A percentile compares a stretch with the other conserved stretches of the same genome.
Conservation (phyloP, 768 basidiomycete genomes). For the Termitomyces sp. region DNA sequence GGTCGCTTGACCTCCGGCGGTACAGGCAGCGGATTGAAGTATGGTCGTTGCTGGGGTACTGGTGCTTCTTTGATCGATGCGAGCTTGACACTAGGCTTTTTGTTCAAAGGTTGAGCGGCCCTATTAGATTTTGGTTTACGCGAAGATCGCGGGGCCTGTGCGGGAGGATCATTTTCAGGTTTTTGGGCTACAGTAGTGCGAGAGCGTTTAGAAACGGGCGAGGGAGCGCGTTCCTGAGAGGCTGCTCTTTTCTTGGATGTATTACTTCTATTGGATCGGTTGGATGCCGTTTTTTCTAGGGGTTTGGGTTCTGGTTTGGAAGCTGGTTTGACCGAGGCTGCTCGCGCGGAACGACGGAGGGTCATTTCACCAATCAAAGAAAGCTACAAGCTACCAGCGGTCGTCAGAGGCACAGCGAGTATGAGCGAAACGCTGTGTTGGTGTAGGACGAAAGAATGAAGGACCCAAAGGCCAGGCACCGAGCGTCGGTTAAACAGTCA, state of each 20-base stretch:
- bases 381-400: not conserved
- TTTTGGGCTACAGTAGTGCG: constrained; percentile 34
- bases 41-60: constrained; percentile 43
- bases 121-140: constrained; percentile 22
- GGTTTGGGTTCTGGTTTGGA: constrained; percentile 33
- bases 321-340: constrained; percentile 39
- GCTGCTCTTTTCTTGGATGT: constrained; percentile 44
- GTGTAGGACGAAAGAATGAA: constrained; percentile 6
- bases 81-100: constrained; percentile 13
- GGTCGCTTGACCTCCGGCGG: constrained; percentile 56
- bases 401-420: constrained; percentile 7
- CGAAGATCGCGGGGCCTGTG: constrained; percentile 22
- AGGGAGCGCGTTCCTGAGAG: constrained; percentile 38
- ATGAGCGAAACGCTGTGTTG: constrained; percentile 3
- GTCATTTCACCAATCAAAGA: constrained; percentile 22
- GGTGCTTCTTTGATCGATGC: constrained; percentile 27
- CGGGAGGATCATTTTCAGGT: constrained; percentile 36
- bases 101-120: constrained; percentile 14
- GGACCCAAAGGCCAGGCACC: constrained; percentile 1
- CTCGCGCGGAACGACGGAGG: constrained; percentile 49
- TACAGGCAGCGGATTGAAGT: constrained; percentile 62
- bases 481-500: constrained; percentile 6
- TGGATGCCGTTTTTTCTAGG: constrained; percentile 20
- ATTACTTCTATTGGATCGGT: constrained; percentile 26
- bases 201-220: constrained; percentile 48